Percentiles rank a stretch among this genome's conserved stretches.
phyloP scores from a whole-genome alignment of 2,329 filamentous ascomycete species.

The Acrocalymma vagum region DNA sequence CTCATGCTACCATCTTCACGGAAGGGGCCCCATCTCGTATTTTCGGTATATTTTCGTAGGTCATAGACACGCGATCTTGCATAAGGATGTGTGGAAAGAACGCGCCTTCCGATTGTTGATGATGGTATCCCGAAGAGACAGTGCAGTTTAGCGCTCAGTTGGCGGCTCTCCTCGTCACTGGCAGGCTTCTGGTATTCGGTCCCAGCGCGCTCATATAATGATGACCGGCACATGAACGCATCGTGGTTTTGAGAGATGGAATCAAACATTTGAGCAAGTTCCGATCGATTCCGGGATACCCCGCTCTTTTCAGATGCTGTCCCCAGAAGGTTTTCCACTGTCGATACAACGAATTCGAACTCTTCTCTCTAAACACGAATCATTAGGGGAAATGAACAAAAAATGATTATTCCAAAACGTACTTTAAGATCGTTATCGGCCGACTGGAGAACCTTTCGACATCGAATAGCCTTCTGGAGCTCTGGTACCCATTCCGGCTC shows the following conservation, averaged over 20 bases:
- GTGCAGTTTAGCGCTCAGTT: constrained; percentile 76
- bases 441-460: constrained; percentile 56
- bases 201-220: constrained; percentile 62
- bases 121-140: constrained; percentile 72
- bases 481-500: constrained; percentile 42
- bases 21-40: constrained; percentile 76
- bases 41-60: constrained; percentile 70
- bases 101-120: constrained; percentile 38
- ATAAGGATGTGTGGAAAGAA: constrained; percentile 61
- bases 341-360: constrained; percentile 47
- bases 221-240: constrained; percentile 71
- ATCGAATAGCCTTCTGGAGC: constrained; percentile 39
- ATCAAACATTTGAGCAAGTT: constrained; percentile 51
- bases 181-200: constrained; percentile 50
- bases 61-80: constrained; percentile 78
- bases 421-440: constrained; percentile 52
- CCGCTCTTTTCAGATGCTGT: constrained; percentile 48
- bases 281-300: constrained; percentile 55
- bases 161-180: constrained; percentile 57
- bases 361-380: constrained; percentile 31
- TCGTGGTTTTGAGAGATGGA: constrained; percentile 60
- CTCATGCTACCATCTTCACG: constrained; percentile 66
- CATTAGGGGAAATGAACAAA: constrained; percentile 2
- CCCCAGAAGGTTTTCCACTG: constrained; percentile 49
- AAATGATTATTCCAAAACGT: constrained; percentile 7